Evolutionary conservation across 345 rosid genomes (phyloP), one percentile per base, ranked within the genome.

Genomic region (Populus deltoides): DNA sequence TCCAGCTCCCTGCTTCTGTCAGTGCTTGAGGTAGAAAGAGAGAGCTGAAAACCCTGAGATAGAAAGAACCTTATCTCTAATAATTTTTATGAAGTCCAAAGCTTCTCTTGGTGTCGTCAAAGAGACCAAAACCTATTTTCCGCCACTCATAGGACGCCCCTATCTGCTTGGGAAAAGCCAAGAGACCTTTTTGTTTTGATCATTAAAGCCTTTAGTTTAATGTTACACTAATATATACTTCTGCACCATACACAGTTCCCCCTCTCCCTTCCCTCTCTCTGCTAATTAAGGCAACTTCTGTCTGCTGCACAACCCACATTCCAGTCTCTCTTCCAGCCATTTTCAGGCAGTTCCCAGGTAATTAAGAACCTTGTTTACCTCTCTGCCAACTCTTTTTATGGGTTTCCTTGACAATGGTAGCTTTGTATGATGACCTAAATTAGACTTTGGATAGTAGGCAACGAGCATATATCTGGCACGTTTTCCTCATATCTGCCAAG

Each of bases 111-210:
- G 88, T 67, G 83, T 66, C 75, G 49, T 75, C 66, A 53, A 84
- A 72, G 83, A 79, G 90, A 80, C 85, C 73, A 82, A 73, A 75
- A 68, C 49, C 79, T 49, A 86, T 47, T 90, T 82, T 87, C 87
- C 84, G 68, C 97, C 98, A 87, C 97, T 79, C 94, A 83, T 75
- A 79, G 68, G 63, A 24, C 82, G 89, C 90, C 98, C 98, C 97
- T 93, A 92, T 93, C 95, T 86, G 67, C 77, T 81, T 18, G 75
- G 89, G 80, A 92, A 90, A 88, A 82, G 93, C 89, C 92, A 87
- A 83, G 63, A 41, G 51, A 55, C 76, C 63, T 69, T 57, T 53
- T 72, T 71, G 47, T 75, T 71, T 59, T 57, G 63, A 12, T 71
- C 71, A 29, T 68, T 76, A 65, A 73, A 51, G 25, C 39, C 75